Evolutionary conservation across 2,329 filamentous ascomycete species (phyloP).

Genomic region (Hawksworthiomyces lignivorus): DNA sequence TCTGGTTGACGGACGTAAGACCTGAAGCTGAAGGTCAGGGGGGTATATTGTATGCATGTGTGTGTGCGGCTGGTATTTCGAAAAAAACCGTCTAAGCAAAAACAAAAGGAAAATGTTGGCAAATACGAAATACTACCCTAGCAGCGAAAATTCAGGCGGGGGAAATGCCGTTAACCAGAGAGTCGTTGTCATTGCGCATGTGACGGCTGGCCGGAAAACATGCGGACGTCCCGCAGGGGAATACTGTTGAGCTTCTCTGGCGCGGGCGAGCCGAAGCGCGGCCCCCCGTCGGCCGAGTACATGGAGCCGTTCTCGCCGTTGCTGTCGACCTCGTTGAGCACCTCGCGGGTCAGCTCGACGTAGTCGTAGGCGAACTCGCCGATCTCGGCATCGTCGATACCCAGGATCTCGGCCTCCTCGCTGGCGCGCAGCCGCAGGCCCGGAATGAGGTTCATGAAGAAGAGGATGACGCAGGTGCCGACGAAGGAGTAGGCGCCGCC

Average conservation of each 20-base stretch:
- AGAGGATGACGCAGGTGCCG: slow-evolving; percentile 61
- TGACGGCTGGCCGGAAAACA: slow-evolving; percentile 26
- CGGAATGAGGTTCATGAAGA: slow-evolving; percentile 62
- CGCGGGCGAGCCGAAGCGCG: background rate
- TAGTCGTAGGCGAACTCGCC: slow-evolving; percentile 82
- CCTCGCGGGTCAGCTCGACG: slow-evolving; percentile 52
- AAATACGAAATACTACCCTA: no score
- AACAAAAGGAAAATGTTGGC: no score
- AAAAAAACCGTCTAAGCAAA: background rate
- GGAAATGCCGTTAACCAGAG: slow-evolving; percentile 13
- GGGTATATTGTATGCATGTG: no score
- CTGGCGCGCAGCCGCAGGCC: slow-evolving; percentile 61
- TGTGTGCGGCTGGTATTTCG: no score
- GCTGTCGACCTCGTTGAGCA: slow-evolving; percentile 15
- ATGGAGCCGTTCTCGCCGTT: slow-evolving; percentile 12
- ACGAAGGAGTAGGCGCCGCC: slow-evolving; percentile 59
- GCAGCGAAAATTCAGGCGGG: no score
- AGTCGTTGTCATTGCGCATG: slow-evolving; percentile 17
- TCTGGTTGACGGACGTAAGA: no score
- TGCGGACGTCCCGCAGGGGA: slow-evolving; percentile 37
- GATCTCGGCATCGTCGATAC: slow-evolving; percentile 66
- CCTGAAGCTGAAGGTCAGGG: no score
- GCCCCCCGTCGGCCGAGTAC: slow-evolving; percentile 21
- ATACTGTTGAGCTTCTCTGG: slow-evolving; percentile 40
- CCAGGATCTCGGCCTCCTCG: slow-evolving; percentile 60